Evolutionary conservation across 129 eudicot genomes (phyloP), one percentile per base, ranked within the genome.

Genomic region (Solidago caesia): DNA sequence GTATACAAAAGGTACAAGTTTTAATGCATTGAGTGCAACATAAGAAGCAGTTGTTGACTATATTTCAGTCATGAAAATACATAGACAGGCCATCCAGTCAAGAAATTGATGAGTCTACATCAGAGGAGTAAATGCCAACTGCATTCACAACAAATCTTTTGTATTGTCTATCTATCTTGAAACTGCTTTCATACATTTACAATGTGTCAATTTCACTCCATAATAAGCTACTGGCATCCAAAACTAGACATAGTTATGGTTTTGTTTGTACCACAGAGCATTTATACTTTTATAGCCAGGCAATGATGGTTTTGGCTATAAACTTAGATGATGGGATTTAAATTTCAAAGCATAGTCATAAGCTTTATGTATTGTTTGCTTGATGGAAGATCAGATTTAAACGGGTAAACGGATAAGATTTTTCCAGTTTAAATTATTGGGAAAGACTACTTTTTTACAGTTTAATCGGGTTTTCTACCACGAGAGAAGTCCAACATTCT

Each of bases 101-200:
- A 73, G 64, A 79, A 66, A 67, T 15, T 81, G 87, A 77, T 59
- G 71, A 52, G 85, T 84, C 85, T 39, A 76, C 74, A 82, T 87
- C 88, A 76, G 51, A 33, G 60, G 64, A 82, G 71, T 82, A 29
- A 81, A 81, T 79, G 84, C 82, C 87, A 82, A 73, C 79, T 48
- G 76, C 84, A 41, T 71, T 66, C 51, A 60, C 73, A 75, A 13
- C 73, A 82, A 65, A 59, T 67, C 70, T 71, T 70, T 42, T 48
- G 81, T 74, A 59, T 72, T 77, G 80, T 72, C 71, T 7, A 39
- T 72, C 71, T 7, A 39, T 77, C 70, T 76, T 75, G 5, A 75
- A 65, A 64, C 66, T 72, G 78, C 63, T 25, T 48, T 25, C 26
- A 33, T 70, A 4, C 58, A 55, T 55, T 57, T 55, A 57, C 62